These are phyloP conservation scores for Salix koriyanagi DNA, from an alignment of 345 rosid species.

Conservation along the genomic window DNA sequence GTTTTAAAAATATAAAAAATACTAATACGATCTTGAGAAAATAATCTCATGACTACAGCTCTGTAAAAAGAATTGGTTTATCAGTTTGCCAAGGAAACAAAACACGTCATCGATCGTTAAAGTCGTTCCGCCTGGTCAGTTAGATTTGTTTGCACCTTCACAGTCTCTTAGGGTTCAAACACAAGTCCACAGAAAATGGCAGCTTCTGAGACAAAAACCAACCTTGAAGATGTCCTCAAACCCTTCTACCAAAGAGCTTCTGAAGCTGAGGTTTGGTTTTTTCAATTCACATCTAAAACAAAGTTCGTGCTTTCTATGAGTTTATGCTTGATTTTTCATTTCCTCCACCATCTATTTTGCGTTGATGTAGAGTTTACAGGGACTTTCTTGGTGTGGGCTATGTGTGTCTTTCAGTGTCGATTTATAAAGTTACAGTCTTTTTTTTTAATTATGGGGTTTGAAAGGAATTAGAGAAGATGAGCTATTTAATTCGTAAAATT, in stretches of 20 bases:
- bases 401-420: neutral
- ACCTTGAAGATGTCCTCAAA: slow-evolving; percentile 17
- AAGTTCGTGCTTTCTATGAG: neutral
- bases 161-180: neutral
- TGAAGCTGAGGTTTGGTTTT: slow-evolving; percentile 32
- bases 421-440: neutral
- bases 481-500: neutral
- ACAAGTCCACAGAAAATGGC: slow-evolving; percentile 19
- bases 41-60: too few species aligned
- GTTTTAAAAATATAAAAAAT: too few species aligned
- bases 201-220: slow-evolving; percentile 7
- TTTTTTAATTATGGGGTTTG: neutral
- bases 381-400: neutral
- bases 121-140: too few species aligned
- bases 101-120: too few species aligned
- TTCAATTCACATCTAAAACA: neutral
- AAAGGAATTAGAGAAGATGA: neutral
- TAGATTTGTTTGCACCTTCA: too few species aligned
- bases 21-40: too few species aligned
- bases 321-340: too few species aligned
- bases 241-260: slow-evolving; percentile 35
- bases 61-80: too few species aligned
- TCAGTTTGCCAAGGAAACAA: too few species aligned
- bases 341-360: neutral
- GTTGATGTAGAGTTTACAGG: neutral